These are phyloP conservation scores for Adansonia grandidieri DNA, from an alignment of 441 rosid genomes.

Conservation along the genomic window DNA sequence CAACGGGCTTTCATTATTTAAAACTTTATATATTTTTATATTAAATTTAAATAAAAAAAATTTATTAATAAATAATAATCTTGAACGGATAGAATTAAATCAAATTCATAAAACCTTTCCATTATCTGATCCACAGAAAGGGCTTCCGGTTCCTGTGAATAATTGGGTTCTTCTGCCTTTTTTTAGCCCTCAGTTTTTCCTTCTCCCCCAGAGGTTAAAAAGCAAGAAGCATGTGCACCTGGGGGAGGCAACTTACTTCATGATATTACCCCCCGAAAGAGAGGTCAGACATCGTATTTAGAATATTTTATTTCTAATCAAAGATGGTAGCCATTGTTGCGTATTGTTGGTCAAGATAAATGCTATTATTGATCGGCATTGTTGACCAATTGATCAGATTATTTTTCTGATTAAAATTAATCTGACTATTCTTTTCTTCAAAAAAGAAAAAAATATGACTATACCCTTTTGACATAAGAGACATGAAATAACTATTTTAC, in stretches of 20 bases:
- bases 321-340: neutral
- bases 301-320: neutral
- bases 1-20: too few species aligned
- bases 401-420: neutral
- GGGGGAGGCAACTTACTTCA: neutral
- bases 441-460: too few species aligned
- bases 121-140: too few species aligned
- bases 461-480: neutral
- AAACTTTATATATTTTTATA: too few species aligned
- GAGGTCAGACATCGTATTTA: neutral
- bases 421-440: neutral
- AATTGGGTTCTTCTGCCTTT: neutral
- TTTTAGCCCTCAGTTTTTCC: neutral
- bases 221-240: conserved; percentile 7
- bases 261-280: neutral
- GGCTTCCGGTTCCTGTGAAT: too few species aligned
- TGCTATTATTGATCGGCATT: neutral
- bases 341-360: neutral
- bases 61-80: too few species aligned
- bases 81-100: too few species aligned
- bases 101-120: too few species aligned
- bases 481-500: neutral
- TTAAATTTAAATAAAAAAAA: too few species aligned
- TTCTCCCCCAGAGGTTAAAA: neutral
- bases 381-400: neutral